Base-by-base conservation (phyloP, 1,139 yeast species). In the Saccharomyces pastorianus region DNA sequence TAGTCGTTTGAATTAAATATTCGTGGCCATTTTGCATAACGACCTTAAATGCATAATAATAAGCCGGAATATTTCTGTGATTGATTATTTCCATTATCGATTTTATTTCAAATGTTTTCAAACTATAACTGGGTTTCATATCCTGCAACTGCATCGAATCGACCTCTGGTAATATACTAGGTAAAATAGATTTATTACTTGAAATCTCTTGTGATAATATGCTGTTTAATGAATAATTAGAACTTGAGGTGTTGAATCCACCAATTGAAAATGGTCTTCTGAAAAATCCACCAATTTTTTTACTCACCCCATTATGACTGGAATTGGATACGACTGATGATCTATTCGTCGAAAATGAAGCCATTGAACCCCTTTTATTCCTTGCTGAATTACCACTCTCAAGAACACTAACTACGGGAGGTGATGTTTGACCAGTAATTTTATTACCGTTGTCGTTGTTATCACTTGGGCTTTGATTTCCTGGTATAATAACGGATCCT, bases 1-100 rank as follows among this genome's bases (percentile, higher is more conserved):
- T 74, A 1, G 79, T 68, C 0, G 95, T 85, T 68, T 93, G 97
- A 65, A 91, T 78, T 48, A 82, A 75, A 62, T 75, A 80, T 57
- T 85, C 91, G 41, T 78, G 78, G 23, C 80, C 76, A 55, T 71
- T 73, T 32, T 79, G 83, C 66, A 72, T 66, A 26, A 81, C 81
- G 48, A 89, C 73, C 64, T 85, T 85, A 74, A 89, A 87, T 55
- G 74, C 63, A 57, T 69, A 71, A 5, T 64, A 68, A 55, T 66
- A 66, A 6, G 71, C 61, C 3, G 73, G 70, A 50, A 67, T 68
- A 32, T 63, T 61, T 48, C 64, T 67, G 60, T 64, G 64, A 48
- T 65, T 68, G 29, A 63, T 62, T 9, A 66, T 56, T 28, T 65
- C 67, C 34, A 67, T 58, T 47, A 69, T 71, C 64, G 88, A 73